Conservation (phyloP, 345 rosid species). For the Syzygium aromaticum region DNA sequence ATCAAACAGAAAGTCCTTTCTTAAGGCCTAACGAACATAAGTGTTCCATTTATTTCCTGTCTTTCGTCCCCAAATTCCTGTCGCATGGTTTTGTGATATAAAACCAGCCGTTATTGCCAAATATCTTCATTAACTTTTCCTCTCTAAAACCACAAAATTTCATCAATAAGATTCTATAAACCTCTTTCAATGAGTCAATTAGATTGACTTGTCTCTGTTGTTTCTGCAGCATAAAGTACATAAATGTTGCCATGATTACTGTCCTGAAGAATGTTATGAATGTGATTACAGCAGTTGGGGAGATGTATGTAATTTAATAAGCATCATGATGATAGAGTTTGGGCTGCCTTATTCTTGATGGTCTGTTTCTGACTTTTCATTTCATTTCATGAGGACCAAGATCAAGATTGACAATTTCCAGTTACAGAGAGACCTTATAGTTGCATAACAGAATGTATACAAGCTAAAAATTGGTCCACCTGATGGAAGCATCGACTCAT, state of each 20-base stretch:
- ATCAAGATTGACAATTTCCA: neutral
- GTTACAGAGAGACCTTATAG: neutral
- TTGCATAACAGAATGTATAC: neutral
- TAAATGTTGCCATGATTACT: constrained; percentile 98
- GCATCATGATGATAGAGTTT: constrained; percentile 86
- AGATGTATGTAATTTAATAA: constrained; percentile 53
- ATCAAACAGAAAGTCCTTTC: neutral
- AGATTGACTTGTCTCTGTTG: neutral
- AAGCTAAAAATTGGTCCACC: neutral
- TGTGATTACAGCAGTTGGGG: constrained; percentile 93
- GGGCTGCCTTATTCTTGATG: constrained; percentile 99
- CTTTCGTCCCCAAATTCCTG: neutral
- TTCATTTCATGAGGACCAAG: neutral
- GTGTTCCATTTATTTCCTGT: neutral
- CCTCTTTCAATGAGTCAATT: neutral
- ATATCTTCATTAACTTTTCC: neutral
- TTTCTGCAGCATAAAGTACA: constrained; percentile 80
- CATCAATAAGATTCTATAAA: neutral
- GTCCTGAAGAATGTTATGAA: constrained; percentile 96
- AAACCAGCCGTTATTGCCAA: neutral
- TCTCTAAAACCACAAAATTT: neutral
- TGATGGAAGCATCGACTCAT: neutral
- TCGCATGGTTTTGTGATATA: neutral
- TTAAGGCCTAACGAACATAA: neutral
- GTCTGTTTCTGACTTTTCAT: constrained; percentile 23